A percentile compares a stretch with the other conserved stretches of the same genome.
phyloP scores from a whole-genome alignment of 179 eudicot genomes.

The Spergularia azorica region DNA sequence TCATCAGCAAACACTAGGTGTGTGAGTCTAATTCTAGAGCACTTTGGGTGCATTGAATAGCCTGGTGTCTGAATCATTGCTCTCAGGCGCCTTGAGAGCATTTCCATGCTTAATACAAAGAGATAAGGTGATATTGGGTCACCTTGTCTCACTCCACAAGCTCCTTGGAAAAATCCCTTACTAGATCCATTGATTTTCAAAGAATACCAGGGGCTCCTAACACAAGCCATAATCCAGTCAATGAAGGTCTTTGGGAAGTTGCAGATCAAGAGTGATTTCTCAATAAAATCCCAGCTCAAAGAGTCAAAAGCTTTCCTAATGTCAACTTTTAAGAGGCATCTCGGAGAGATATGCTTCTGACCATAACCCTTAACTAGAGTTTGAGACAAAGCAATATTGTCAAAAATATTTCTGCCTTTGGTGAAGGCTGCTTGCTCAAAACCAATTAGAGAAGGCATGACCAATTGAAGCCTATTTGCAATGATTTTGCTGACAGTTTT shows the following conservation, averaged over 20 bases:
- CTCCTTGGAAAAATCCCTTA: not conserved
- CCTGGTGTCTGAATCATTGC: too few relatives aligned
- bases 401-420: not conserved
- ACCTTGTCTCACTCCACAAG: not conserved
- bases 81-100: not conserved
- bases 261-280: too few relatives aligned
- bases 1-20: conserved; percentile 1
- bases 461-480: not conserved
- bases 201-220: not conserved
- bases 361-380: not conserved
- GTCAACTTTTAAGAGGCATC: not conserved
- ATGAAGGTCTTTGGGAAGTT: not conserved
- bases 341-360: not conserved
- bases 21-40: not conserved
- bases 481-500: not conserved
- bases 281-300: not conserved
- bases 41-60: not conserved
- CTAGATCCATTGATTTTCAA: not conserved
- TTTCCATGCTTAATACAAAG: not conserved
- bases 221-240: not conserved
- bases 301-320: not conserved
- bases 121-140: not conserved
- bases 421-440: not conserved
- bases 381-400: not conserved
- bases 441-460: not conserved